Percentiles rank a stretch among this genome's conserved stretches.
Conservation (phyloP, 2,329 filamentous ascomycete genomes). For the Aspergillus sojae region DNA sequence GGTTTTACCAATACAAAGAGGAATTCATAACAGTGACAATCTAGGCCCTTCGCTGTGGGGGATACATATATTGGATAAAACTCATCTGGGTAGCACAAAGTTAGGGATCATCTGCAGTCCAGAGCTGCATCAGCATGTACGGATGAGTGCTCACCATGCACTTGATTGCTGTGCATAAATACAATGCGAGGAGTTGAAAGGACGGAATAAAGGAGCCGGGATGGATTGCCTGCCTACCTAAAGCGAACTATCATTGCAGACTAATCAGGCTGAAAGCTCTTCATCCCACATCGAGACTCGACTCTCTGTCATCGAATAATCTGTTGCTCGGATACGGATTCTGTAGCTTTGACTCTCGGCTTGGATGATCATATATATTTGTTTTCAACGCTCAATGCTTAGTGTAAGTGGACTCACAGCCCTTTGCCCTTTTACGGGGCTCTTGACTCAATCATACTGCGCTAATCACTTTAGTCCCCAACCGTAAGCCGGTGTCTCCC, state of each 20-base stretch:
- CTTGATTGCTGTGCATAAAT: neutral
- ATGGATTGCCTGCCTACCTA: neutral
- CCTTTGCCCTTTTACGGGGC: no score
- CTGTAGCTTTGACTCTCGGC: no score
- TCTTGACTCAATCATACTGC: no score
- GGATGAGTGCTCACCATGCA: neutral
- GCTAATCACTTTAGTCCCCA: no score
- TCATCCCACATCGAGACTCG: no score
- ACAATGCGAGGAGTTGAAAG: neutral
- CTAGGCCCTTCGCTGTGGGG: neutral
- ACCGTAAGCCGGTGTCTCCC: no score
- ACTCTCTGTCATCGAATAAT: no score
- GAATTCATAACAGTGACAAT: neutral
- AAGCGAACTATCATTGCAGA: neutral
- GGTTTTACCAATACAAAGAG: neutral
- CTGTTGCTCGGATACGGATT: no score
- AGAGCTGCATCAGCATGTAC: neutral
- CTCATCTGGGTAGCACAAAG: neutral
- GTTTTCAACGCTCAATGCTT: no score
- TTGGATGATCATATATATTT: no score
- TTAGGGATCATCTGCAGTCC: neutral
- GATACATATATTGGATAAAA: neutral
- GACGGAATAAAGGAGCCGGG: neutral
- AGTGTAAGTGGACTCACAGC: no score
- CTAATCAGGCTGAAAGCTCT: no score